Conservation (phyloP, 345 rosid genomes). For the Brassica incana region DNA sequence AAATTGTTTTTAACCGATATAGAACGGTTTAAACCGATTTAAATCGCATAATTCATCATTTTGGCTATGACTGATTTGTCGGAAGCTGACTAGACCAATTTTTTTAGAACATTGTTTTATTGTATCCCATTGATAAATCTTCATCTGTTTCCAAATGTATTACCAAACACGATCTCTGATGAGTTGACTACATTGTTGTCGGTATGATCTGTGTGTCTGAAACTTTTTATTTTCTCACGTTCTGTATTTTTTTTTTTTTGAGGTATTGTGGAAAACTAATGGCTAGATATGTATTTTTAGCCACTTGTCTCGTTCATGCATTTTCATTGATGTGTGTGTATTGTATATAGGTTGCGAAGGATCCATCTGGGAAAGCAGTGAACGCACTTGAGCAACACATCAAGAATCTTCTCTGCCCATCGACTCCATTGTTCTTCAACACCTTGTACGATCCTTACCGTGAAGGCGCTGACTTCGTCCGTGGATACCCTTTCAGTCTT, state of each 20-base stretch:
- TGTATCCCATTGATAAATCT: background rate
- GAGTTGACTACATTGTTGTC: slow-evolving; percentile 5
- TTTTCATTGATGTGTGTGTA: background rate
- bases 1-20: no score
- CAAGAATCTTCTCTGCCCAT: slow-evolving; percentile 80
- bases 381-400: slow-evolving; percentile 97
- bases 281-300: background rate
- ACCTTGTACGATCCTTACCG: slow-evolving; percentile 88
- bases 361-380: slow-evolving; percentile 75
- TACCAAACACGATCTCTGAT: background rate
- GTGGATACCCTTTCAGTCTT: slow-evolving; percentile 94
- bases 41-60: no score
- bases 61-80: no score
- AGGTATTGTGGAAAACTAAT: background rate
- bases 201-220: background rate
- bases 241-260: background rate
- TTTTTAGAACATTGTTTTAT: no score
- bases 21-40: no score
- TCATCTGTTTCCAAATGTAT: slow-evolving; percentile 6
- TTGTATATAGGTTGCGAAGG: slow-evolving; percentile 76
- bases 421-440: slow-evolving; percentile 94
- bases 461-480: slow-evolving; percentile 93
- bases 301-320: background rate
- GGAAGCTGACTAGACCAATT: no score
- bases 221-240: background rate